Percentiles rank a stretch among this genome's conserved stretches.
Conservation (phyloP, 2,329 filamentous ascomycete species). For the Ophiostoma sp. region DNA sequence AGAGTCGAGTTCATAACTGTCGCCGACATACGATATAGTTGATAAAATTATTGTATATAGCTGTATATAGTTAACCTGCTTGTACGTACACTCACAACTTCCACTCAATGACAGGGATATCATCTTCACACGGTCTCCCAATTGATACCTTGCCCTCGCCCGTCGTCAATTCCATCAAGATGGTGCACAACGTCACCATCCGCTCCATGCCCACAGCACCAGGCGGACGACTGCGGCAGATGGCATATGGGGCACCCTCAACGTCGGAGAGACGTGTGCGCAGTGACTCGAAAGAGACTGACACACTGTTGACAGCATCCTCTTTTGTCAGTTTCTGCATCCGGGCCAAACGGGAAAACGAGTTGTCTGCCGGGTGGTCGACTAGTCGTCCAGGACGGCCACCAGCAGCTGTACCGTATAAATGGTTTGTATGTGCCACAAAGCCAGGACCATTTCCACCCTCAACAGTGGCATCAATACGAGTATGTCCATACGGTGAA, state of each 20-base stretch:
- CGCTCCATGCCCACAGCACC: slow-evolving; percentile 17
- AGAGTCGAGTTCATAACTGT: neutral
- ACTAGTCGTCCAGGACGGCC: neutral
- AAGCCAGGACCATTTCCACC: neutral
- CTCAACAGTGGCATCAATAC: neutral
- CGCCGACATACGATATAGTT: too few species aligned
- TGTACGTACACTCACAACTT: neutral
- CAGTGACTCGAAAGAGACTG: neutral
- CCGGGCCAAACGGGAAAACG: slow-evolving; percentile 18
- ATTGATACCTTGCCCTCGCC: slow-evolving; percentile 19
- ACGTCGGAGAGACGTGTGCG: slow-evolving; percentile 15
- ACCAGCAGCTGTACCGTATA: slow-evolving; percentile 5
- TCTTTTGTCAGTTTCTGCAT: slow-evolving; percentile 4
- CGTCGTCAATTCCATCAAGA: slow-evolving; percentile 23
- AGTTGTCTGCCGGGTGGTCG: slow-evolving; percentile 20
- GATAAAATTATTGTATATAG: neutral
- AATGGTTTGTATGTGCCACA: slow-evolving; percentile 21
- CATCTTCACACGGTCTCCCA: slow-evolving; percentile 11
- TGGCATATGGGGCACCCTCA: slow-evolving; percentile 18
- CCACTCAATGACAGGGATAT: neutral
- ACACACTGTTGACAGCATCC: neutral
- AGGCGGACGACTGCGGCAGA: slow-evolving; percentile 8
- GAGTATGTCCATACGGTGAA: slow-evolving; percentile 12
- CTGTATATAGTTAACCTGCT: neutral
- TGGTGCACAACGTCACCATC: slow-evolving; percentile 22